Percentiles rank a stretch among this genome's conserved stretches.
Evolutionary conservation across 2,329 filamentous ascomycete genomes (phyloP).

Genomic region (Cadophora sp.): DNA sequence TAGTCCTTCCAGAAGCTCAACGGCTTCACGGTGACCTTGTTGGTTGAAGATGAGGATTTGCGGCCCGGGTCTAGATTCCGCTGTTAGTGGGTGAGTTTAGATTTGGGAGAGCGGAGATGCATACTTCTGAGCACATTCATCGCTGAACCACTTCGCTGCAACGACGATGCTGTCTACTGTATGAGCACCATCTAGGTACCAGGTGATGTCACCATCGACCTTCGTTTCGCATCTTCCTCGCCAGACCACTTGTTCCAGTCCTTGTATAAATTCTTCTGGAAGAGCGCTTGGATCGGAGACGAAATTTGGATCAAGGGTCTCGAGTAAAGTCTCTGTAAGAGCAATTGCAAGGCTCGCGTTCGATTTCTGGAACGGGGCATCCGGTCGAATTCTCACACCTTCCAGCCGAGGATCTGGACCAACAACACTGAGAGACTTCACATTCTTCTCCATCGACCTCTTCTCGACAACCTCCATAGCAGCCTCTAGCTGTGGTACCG

Average conservation of each 20-base stretch:
- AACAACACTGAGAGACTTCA: slow-evolving; percentile 53
- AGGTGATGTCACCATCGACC: slow-evolving; percentile 65
- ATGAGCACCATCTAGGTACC: slow-evolving; percentile 94
- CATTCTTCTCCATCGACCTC: slow-evolving; percentile 60
- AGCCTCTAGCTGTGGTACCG: slow-evolving; percentile 58
- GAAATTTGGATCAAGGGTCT: slow-evolving; percentile 48
- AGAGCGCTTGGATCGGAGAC: slow-evolving; percentile 47
- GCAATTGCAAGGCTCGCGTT: slow-evolving; percentile 61
- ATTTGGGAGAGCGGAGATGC: slow-evolving; percentile 31
- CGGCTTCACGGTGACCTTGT: slow-evolving; percentile 54
- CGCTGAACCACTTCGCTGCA: slow-evolving; percentile 82
- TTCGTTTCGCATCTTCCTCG: slow-evolving; percentile 78
- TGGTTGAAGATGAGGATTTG: slow-evolving; percentile 88
- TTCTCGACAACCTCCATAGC: slow-evolving; percentile 55
- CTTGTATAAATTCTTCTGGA: slow-evolving; percentile 70
- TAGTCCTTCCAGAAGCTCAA: slow-evolving; percentile 60
- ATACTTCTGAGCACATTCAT: slow-evolving; percentile 47
- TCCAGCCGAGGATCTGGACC: slow-evolving; percentile 54
- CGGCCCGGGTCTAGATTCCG: slow-evolving; percentile 45
- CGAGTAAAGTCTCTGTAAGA: slow-evolving; percentile 57
- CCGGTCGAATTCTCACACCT: slow-evolving; percentile 54
- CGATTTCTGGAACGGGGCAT: slow-evolving; percentile 63
- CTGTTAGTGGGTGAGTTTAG: background rate
- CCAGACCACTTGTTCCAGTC: slow-evolving; percentile 77
- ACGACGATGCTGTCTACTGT: slow-evolving; percentile 88